Percentiles rank a stretch among this genome's conserved stretches.
Evolutionary conservation across 2,329 filamentous ascomycete genomes (phyloP).

Genomic region (Aspergillus niger): DNA sequence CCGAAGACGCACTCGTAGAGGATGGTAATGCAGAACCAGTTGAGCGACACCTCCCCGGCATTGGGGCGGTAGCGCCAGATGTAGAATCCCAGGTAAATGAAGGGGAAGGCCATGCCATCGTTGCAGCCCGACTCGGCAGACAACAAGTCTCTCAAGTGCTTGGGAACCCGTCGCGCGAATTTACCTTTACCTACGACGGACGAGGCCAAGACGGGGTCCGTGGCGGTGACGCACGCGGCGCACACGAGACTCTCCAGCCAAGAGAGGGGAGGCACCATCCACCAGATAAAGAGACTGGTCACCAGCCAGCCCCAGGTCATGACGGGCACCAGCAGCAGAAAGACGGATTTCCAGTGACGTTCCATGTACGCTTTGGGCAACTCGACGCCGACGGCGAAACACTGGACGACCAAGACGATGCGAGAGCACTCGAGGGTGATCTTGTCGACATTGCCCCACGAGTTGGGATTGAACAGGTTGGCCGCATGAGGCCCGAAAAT

Average conservation of each 20-base stretch:
- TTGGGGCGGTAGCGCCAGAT: conserved; percentile 77
- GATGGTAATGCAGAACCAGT: conserved; percentile 88
- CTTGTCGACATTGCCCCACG: conserved; percentile 68
- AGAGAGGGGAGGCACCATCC: conserved; percentile 73
- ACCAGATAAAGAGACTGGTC: conserved; percentile 93
- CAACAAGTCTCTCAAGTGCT: conserved; percentile 91
- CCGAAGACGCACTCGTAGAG: conserved; percentile 97
- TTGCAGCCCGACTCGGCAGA: conserved; percentile 98
- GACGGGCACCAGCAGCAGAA: conserved; percentile 84
- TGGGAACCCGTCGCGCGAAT: conserved; percentile 95
- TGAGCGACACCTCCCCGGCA: conserved; percentile 68
- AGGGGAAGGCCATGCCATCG: conserved; percentile 99
- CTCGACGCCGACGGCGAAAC: conserved; percentile 72
- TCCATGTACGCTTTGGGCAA: conserved; percentile 85
- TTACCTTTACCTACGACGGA: conserved; percentile 99
- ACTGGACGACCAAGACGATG: conserved; percentile 71
- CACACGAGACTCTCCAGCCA: conserved; percentile 89
- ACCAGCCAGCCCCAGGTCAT: conserved; percentile 89
- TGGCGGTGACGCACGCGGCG: conserved; percentile 93
- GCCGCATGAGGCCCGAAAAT: conserved; percentile 70
- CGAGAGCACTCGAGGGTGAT: conserved; percentile 71
- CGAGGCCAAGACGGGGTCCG: conserved; percentile 92
- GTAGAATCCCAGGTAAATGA: conserved; percentile 90
- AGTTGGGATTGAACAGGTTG: conserved; percentile 60
- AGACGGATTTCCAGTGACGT: conserved; percentile 90